Percentiles rank a stretch among this genome's conserved stretches.
Conservation (phyloP, 345 rosid genomes). For the Euphorbia pulcherrima region DNA sequence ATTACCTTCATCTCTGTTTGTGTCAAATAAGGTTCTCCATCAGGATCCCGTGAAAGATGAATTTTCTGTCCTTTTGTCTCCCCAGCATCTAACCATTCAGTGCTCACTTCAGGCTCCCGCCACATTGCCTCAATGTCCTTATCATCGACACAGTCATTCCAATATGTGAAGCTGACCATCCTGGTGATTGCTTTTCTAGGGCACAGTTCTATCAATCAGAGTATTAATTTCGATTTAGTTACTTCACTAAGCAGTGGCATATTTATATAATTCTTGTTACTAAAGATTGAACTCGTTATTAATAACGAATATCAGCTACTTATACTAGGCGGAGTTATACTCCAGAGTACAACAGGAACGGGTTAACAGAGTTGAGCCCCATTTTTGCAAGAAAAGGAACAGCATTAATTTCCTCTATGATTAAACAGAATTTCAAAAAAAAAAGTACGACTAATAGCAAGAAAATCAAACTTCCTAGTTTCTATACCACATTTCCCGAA, state of each 20-base stretch:
- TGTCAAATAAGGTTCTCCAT: constrained; percentile 83
- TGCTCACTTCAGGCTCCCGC: constrained; percentile 62
- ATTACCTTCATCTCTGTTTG: constrained; percentile 86
- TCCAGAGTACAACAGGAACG: neutral
- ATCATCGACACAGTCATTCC: constrained; percentile 75
- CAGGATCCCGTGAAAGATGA: constrained; percentile 91
- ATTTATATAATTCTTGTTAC: neutral
- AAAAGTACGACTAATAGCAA: neutral
- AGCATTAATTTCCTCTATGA: too few species aligned
- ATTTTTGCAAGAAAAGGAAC: neutral
- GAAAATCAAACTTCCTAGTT: neutral
- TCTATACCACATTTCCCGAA: neutral
- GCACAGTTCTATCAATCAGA: constrained; percentile 14
- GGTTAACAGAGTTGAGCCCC: too few species aligned
- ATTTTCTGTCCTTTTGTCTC: constrained; percentile 74
- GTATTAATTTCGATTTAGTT: neutral
- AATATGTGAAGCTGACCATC: constrained; percentile 77
- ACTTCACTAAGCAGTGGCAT: neutral
- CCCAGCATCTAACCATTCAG: constrained; percentile 84
- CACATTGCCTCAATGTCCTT: constrained; percentile 83
- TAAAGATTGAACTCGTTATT: neutral
- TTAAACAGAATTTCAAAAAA: neutral
- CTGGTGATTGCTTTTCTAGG: constrained; percentile 20
- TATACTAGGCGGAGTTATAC: neutral
- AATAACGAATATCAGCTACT: neutral